Percentiles rank a stretch among this genome's conserved stretches.
These are phyloP conservation scores for Melampsora larici-populina DNA, from an alignment of 1,284 basidiomycete genomes.

Conservation along the genomic window DNA sequence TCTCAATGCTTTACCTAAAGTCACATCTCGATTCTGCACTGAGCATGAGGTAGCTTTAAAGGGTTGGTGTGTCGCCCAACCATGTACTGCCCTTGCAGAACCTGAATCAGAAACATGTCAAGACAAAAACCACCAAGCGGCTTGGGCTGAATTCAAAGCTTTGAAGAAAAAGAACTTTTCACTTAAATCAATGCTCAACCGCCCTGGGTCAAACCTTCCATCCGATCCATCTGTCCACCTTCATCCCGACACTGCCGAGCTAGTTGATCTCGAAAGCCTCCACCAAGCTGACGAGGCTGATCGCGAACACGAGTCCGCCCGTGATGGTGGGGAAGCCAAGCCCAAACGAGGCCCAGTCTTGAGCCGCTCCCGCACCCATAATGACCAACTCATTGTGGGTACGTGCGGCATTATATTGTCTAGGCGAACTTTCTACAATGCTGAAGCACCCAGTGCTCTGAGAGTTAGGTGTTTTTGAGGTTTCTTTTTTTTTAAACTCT, in stretches of 20 bases:
- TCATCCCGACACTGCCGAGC: too few species aligned
- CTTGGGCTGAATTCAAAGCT: not conserved
- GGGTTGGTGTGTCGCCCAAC: not conserved
- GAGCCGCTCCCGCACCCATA: not conserved
- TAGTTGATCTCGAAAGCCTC: too few species aligned
- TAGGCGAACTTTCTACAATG: too few species aligned
- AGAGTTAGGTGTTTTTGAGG: too few species aligned
- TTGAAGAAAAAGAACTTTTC: not conserved
- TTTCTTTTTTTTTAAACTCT: too few species aligned
- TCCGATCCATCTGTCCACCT: too few species aligned
- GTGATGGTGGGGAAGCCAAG: not conserved
- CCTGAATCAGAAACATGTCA: not conserved
- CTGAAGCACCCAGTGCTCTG: too few species aligned
- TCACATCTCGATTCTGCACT: not conserved
- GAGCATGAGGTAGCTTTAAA: not conserved
- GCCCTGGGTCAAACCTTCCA: too few species aligned
- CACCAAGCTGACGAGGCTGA: too few species aligned
- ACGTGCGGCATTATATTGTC: not conserved
- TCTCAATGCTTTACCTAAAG: not conserved
- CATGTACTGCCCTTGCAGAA: not conserved
- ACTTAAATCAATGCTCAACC: too few species aligned
- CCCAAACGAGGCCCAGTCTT: not conserved
- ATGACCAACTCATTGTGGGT: too few species aligned
- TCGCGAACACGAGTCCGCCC: not conserved
- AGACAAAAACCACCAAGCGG: not conserved